Conservation (phyloP, 2,329 filamentous ascomycete species). For the Sporothrix inflata region DNA sequence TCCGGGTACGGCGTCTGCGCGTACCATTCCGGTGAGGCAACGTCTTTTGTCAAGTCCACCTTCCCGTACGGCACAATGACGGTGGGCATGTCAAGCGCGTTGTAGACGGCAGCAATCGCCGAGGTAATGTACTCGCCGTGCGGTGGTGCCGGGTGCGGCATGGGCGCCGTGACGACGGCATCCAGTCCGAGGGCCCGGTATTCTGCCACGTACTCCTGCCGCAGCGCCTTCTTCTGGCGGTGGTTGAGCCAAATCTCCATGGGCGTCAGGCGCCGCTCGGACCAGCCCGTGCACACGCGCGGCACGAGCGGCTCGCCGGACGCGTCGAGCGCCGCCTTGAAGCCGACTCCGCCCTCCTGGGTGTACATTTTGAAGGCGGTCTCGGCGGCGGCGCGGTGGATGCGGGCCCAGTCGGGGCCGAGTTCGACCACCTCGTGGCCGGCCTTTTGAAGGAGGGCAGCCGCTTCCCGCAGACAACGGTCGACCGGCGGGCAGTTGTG, state of each 20-base stretch:
- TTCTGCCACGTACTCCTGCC: neutral
- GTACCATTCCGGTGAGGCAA: neutral
- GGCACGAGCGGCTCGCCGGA: slow-evolving; percentile 21
- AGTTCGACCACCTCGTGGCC: slow-evolving; percentile 19
- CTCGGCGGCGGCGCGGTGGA: slow-evolving; percentile 18
- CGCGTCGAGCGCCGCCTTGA: slow-evolving; percentile 3
- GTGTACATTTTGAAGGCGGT: slow-evolving; percentile 22
- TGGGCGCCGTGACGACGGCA: neutral
- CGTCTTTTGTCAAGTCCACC: neutral
- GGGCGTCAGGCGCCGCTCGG: neutral
- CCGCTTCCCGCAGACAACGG: slow-evolving; percentile 1
- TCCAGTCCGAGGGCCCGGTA: neutral
- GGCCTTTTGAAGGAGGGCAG: neutral
- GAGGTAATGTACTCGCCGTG: slow-evolving; percentile 20
- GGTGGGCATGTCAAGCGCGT: neutral
- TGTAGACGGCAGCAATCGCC: neutral
- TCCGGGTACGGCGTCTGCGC: neutral
- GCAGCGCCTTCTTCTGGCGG: neutral
- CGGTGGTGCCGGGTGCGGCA: slow-evolving; percentile 18
- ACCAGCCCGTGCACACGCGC: slow-evolving; percentile 12
- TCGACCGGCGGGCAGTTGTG: slow-evolving; percentile 3
- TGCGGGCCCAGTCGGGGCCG: neutral
- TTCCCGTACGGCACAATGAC: neutral
- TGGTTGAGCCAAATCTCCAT: slow-evolving; percentile 20
- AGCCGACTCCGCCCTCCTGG: slow-evolving; percentile 18